phyloP scores from a whole-genome alignment of 2,329 filamentous ascomycete species.

The Ophiostoma perfectum region DNA sequence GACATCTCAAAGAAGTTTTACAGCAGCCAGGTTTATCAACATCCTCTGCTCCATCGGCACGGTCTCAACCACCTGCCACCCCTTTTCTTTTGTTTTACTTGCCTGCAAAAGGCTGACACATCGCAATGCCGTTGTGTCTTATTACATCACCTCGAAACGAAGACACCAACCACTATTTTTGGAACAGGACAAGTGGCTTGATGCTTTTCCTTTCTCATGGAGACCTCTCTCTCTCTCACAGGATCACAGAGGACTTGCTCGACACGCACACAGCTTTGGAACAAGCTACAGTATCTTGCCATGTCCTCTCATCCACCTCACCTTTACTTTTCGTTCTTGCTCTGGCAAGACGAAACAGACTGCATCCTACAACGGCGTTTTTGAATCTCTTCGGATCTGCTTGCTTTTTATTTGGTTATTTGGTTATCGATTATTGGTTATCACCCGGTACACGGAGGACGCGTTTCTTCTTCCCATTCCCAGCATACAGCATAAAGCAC shows the following conservation, averaged over 20 bases:
- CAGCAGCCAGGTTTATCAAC: background rate
- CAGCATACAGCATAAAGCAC: background rate
- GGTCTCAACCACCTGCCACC: constrained; percentile 6
- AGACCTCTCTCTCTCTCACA: too few species aligned
- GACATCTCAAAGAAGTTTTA: background rate
- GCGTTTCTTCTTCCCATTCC: constrained; percentile 6
- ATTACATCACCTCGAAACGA: background rate
- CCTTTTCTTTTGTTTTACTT: background rate
- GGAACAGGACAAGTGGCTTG: too few species aligned
- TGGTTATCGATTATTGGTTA: background rate
- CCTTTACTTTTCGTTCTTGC: too few species aligned
- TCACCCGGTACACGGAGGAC: background rate
- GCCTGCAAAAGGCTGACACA: background rate
- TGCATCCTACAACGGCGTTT: too few species aligned
- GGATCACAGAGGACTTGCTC: too few species aligned
- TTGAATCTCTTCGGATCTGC: too few species aligned
- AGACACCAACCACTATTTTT: background rate
- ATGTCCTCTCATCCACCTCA: too few species aligned
- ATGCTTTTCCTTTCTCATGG: too few species aligned
- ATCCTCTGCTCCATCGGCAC: background rate
- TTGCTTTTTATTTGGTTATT: background rate
- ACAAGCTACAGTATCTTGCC: too few species aligned
- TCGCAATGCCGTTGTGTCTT: background rate
- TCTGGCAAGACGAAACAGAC: too few species aligned
- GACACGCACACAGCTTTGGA: too few species aligned